Evolutionary conservation across 495 filamentous ascomycete species (phyloP).

Genomic region (Durotheca rogersii): DNA sequence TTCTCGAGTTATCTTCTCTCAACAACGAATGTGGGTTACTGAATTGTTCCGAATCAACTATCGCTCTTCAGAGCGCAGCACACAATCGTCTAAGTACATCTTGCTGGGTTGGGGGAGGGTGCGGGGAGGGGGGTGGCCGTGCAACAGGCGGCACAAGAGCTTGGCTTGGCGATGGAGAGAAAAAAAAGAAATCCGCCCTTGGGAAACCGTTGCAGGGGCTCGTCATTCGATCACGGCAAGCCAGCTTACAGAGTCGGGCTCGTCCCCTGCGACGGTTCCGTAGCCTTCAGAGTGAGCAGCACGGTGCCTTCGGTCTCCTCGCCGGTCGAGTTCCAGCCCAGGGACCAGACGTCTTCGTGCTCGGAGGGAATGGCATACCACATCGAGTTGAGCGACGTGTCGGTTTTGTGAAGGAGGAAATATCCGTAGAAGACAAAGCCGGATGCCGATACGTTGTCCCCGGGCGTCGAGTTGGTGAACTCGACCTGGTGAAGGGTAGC

Average conservation of each 20-base stretch:
- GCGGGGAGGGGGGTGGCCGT: too few relatives aligned
- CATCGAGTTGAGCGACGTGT: slow-evolving; percentile 32
- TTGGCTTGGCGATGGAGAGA: too few relatives aligned
- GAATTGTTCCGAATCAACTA: too few relatives aligned
- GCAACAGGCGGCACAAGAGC: too few relatives aligned
- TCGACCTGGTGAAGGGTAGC: slow-evolving; percentile 20
- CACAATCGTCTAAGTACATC: too few relatives aligned
- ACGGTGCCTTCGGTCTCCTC: slow-evolving; percentile 22
- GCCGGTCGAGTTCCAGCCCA: slow-evolving; percentile 39
- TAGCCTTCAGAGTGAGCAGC: slow-evolving; percentile 30
- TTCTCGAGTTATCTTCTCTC: too few relatives aligned
- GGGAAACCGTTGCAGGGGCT: too few relatives aligned
- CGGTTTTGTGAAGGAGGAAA: slow-evolving; percentile 33
- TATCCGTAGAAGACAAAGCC: slow-evolving; percentile 42
- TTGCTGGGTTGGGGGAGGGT: too few relatives aligned
- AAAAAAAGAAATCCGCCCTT: too few relatives aligned
- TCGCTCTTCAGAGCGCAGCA: too few relatives aligned
- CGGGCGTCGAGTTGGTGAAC: slow-evolving; percentile 25
- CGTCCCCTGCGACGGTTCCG: slow-evolving; percentile 24
- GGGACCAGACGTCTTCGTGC: slow-evolving; percentile 29
- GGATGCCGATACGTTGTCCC: slow-evolving; percentile 19
- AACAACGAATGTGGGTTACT: too few relatives aligned
- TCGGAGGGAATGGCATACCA: slow-evolving; percentile 35
- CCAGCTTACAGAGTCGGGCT: neutral
- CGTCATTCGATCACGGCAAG: too few relatives aligned